Evolutionary conservation across 2,329 filamentous ascomycete genomes (phyloP).

Genomic region (Macrophomina pseudophaseolina): DNA sequence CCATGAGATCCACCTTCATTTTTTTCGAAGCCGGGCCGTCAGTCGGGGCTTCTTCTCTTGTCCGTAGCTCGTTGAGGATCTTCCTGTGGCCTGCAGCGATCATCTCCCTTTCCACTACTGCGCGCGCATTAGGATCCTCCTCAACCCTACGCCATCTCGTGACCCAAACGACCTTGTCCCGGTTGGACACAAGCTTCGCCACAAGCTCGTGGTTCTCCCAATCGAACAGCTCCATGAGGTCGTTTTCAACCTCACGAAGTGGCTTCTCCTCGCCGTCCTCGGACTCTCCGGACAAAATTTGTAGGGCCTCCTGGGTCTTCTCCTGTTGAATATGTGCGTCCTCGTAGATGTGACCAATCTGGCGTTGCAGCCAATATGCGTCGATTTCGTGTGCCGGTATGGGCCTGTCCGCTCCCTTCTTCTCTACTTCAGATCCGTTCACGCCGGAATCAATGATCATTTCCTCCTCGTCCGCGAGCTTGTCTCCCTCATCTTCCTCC

Average conservation of each 20-base stretch:
- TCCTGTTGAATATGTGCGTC: slow-evolving; percentile 93
- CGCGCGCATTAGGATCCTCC: slow-evolving; percentile 73
- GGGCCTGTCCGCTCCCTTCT: slow-evolving; percentile 58
- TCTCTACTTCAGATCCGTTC: slow-evolving; percentile 47
- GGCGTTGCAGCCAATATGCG: slow-evolving; percentile 94
- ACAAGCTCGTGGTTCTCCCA: slow-evolving; percentile 96
- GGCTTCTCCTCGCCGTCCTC: slow-evolving; percentile 82
- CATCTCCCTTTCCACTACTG: slow-evolving; percentile 87
- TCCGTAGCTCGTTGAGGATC: slow-evolving; percentile 87
- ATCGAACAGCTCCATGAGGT: slow-evolving; percentile 97
- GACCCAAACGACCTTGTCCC: slow-evolving; percentile 94
- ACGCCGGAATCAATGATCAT: slow-evolving; percentile 80
- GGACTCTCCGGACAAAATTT: slow-evolving; percentile 77
- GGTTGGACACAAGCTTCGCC: slow-evolving; percentile 86
- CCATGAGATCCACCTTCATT: slow-evolving; percentile 84
- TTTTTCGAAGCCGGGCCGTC: slow-evolving; percentile 70
- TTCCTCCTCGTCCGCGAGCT: slow-evolving; percentile 68
- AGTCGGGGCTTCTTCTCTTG: slow-evolving; percentile 66
- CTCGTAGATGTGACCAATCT: slow-evolving; percentile 85
- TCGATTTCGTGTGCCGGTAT: slow-evolving; percentile 90
- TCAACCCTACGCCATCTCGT: slow-evolving; percentile 85
- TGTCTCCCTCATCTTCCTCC: slow-evolving; percentile 35
- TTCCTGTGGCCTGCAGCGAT: slow-evolving; percentile 81
- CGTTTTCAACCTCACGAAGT: slow-evolving; percentile 93
- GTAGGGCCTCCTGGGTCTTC: slow-evolving; percentile 84